These are phyloP conservation scores for Gastrolobium villosum DNA, from an alignment of 306 rosid species.

Conservation along the genomic window DNA sequence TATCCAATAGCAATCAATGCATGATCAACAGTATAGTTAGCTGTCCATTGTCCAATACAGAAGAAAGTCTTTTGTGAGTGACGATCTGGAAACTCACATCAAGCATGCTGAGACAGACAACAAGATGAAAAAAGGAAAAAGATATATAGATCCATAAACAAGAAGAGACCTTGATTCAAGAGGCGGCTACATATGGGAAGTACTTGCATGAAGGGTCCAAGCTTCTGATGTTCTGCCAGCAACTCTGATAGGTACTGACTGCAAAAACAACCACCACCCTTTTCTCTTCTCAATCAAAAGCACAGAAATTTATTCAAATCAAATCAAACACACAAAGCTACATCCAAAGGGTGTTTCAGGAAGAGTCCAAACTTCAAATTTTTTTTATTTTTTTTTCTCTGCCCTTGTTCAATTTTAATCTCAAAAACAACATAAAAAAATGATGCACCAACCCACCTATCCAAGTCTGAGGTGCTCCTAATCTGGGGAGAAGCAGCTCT, in stretches of 20 bases:
- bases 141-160: constrained; percentile 58
- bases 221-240: constrained; percentile 93
- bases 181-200: constrained; percentile 93
- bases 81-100: constrained; percentile 62
- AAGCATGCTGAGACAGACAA: constrained; percentile 26
- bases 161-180: constrained; percentile 83
- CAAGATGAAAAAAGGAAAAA: constrained; percentile 32
- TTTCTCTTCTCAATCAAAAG: constrained; percentile 58
- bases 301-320: constrained; percentile 35
- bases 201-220: constrained; percentile 90
- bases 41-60: background rate
- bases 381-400: background rate
- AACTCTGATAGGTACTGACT: constrained; percentile 95
- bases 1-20: constrained; percentile 36
- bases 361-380: constrained; percentile 32
- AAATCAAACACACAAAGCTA: constrained; percentile 45
- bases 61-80: constrained; percentile 27
- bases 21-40: constrained; percentile 45
- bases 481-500: constrained; percentile 99
- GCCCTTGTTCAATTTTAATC: constrained; percentile 36
- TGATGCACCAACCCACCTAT: constrained; percentile 60
- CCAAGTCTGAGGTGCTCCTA: constrained; percentile 84
- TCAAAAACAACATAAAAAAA: background rate
- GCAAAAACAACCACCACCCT: constrained; percentile 40
- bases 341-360: constrained; percentile 28